phyloP scores from a whole-genome alignment of 768 basidiomycete genomes.

The Trametes elegans region DNA sequence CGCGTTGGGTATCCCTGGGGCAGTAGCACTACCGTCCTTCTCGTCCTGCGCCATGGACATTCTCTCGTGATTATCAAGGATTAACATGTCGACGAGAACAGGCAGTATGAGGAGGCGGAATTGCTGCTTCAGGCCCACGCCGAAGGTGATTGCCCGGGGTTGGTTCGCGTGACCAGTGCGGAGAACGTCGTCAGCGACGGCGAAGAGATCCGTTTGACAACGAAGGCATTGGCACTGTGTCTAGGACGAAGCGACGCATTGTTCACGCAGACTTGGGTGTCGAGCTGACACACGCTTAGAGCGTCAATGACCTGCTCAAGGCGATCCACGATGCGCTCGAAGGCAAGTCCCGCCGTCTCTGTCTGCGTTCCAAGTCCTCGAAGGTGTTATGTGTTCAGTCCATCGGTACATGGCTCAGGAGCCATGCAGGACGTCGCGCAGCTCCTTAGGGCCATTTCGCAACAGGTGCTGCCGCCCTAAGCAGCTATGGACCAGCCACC shows the following conservation, averaged over 20 bases:
- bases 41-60: background rate
- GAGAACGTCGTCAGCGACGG: background rate
- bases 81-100: background rate
- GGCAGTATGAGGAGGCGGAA: slow-evolving; percentile 50
- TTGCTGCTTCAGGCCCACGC: slow-evolving; percentile 7
- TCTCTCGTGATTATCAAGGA: background rate
- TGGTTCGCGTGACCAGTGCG: background rate
- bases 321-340: slow-evolving; percentile 3
- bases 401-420: no score
- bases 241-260: background rate
- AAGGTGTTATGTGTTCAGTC: background rate
- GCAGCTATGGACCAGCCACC: background rate
- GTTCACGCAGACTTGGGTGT: background rate
- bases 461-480: slow-evolving; percentile 1
- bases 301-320: background rate
- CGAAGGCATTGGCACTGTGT: background rate
- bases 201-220: background rate
- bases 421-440: no score
- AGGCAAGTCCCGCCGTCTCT: background rate
- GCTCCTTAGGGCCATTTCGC: background rate
- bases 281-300: background rate
- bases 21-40: background rate
- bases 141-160: background rate
- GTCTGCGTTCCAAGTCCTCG: no score
- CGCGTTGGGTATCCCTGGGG: background rate